Percentiles rank a stretch among this genome's conserved stretches.
These are phyloP conservation scores for Penicillium canariense DNA, from an alignment of 495 filamentous ascomycete species.

Conservation along the genomic window DNA sequence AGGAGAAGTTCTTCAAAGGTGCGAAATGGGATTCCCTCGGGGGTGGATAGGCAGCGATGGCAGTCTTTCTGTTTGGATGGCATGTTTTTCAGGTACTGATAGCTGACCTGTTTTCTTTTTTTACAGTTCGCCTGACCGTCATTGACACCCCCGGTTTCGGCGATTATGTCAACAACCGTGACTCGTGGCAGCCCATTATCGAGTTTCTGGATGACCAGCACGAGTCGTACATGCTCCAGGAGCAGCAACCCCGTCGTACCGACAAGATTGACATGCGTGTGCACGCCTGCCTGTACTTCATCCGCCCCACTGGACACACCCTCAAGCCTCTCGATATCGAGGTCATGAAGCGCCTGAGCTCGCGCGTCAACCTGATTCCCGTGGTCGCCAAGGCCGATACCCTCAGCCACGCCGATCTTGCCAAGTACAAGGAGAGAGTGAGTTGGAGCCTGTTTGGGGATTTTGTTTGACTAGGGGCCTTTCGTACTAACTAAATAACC, in stretches of 20 bases:
- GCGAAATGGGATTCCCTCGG: constrained; percentile 12
- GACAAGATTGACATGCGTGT: constrained; percentile 99
- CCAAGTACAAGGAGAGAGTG: constrained; percentile 92
- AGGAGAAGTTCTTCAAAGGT: constrained; percentile 99
- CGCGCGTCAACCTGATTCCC: constrained; percentile 95
- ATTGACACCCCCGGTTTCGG: constrained; percentile 99
- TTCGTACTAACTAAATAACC: constrained; percentile 1
- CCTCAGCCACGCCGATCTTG: constrained; percentile 84
- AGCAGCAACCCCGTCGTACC: constrained; percentile 94
- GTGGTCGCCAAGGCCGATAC: constrained; percentile 99
- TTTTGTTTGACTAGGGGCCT: not conserved
- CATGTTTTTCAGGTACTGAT: constrained; percentile 13
- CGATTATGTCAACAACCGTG: constrained; percentile 99
- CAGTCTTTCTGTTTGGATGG: not conserved
- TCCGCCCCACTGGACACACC: constrained; percentile 95
- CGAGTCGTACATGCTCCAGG: constrained; percentile 99
- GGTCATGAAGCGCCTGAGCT: constrained; percentile 98
- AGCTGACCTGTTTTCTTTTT: constrained; percentile 2
- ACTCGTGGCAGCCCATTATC: constrained; percentile 99
- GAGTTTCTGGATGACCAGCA: constrained; percentile 99
- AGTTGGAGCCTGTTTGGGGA: constrained; percentile 18
- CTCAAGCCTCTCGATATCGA: constrained; percentile 98
- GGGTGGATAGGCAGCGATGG: not conserved
- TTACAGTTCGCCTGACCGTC: constrained; percentile 88
- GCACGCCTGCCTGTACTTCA: constrained; percentile 98